Evolutionary conservation across 1,139 yeast species (phyloP).

Genomic region (Spathaspora sp.): DNA sequence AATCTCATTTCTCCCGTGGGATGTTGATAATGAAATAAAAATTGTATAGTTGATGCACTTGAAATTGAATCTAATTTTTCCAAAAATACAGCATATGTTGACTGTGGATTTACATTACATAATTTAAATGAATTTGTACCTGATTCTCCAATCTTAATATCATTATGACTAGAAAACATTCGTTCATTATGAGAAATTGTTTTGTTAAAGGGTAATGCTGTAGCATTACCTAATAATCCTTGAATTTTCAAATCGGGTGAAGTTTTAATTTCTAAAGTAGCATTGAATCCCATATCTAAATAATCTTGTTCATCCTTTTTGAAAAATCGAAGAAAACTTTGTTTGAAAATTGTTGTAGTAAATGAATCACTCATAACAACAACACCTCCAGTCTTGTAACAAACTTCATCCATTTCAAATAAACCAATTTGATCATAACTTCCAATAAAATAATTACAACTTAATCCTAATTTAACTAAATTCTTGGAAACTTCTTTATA

Average conservation of each 20-base stretch:
- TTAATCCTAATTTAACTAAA: conserved; percentile 44
- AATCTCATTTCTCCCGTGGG: conserved; percentile 45
- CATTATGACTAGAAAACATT: conserved; percentile 25
- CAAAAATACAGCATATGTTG: conserved; percentile 57
- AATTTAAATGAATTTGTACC: conserved; percentile 63
- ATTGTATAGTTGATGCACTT: conserved; percentile 54
- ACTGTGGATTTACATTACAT: conserved; percentile 54
- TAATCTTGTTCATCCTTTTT: conserved; percentile 30
- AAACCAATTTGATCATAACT: conserved; percentile 69
- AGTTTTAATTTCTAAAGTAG: conserved; percentile 55
- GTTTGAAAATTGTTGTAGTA: conserved; percentile 63
- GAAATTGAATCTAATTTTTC: conserved; percentile 45
- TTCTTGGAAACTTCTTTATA: conserved; percentile 46
- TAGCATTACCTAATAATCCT: conserved; percentile 63
- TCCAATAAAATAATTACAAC: conserved; percentile 59
- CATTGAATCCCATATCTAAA: conserved; percentile 55
- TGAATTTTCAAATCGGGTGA: conserved; percentile 50
- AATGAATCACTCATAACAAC: conserved; percentile 65
- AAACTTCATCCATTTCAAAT: conserved; percentile 60
- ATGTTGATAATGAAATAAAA: conserved; percentile 72
- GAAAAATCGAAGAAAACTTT: conserved; percentile 57
- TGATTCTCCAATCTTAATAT: conserved; percentile 43
- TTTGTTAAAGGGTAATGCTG: conserved; percentile 35
- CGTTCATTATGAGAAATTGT: conserved; percentile 17
- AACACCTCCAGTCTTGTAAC: conserved; percentile 60